Evolutionary conservation across 805 yeast species (phyloP).

Genomic region (Torulaspora franciscae): DNA sequence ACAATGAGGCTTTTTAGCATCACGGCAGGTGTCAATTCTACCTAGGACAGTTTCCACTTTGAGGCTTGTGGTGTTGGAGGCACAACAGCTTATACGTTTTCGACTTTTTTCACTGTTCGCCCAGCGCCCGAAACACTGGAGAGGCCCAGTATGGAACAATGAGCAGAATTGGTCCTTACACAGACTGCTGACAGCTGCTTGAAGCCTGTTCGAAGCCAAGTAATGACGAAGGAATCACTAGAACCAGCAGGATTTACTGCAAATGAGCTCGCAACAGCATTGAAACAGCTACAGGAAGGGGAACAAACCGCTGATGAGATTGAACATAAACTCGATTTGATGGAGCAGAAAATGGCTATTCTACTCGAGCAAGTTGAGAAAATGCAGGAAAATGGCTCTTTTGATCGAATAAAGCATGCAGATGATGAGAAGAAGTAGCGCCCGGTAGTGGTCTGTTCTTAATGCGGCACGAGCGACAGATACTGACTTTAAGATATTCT

Average conservation of each 20-base stretch:
- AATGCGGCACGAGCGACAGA: neutral
- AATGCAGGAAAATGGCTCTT: slow-evolving; percentile 6
- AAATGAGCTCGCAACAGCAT: slow-evolving; percentile 43
- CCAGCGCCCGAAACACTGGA: neutral
- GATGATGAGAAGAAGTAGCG: neutral
- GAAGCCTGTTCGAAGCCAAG: neutral
- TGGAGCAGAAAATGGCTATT: slow-evolving; percentile 61
- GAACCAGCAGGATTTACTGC: slow-evolving; percentile 7
- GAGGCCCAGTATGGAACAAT: neutral
- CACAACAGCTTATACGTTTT: neutral
- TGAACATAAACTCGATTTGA: slow-evolving; percentile 58
- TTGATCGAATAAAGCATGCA: neutral
- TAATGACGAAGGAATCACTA: slow-evolving; percentile 4
- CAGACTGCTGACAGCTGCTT: neutral
- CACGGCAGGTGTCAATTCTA: neutral
- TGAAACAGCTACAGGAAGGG: slow-evolving; percentile 59
- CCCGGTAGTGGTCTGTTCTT: neutral
- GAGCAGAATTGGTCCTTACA: neutral
- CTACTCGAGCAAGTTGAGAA: slow-evolving; percentile 46
- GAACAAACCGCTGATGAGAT: slow-evolving; percentile 58
- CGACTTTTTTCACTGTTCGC: neutral
- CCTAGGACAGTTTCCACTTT: neutral
- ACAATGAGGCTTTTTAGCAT: slow-evolving; percentile 9
- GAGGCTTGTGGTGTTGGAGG: neutral
- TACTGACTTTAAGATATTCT: neutral